These are phyloP conservation scores for Dacryopinax spathularia DNA, from an alignment of 768 basidiomycete species.

Conservation along the genomic window DNA sequence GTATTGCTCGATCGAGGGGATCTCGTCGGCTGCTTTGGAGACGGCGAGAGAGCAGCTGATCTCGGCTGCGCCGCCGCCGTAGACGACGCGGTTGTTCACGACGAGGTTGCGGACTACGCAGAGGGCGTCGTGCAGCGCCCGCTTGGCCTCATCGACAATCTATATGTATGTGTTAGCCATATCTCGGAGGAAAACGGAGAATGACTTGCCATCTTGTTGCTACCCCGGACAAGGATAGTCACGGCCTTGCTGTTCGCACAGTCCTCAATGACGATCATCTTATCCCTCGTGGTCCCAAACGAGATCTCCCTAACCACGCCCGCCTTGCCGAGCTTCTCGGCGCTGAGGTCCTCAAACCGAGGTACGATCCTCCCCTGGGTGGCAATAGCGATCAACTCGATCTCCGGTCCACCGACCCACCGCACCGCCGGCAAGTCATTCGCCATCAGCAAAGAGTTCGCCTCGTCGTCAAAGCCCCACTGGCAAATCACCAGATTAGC, in stretches of 20 bases:
- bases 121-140: constrained; percentile 92
- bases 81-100: constrained; percentile 90
- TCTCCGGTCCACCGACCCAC: constrained; percentile 99
- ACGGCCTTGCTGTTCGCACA: constrained; percentile 94
- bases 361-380: constrained; percentile 97
- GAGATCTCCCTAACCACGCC: constrained; percentile 87
- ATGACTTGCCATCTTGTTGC: constrained; percentile 85
- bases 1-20: constrained; percentile 95
- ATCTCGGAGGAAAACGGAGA: not conserved
- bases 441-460: constrained; percentile 95
- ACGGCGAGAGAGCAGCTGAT: constrained; percentile 92
- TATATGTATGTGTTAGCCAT: constrained; percentile 22
- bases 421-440: constrained; percentile 93
- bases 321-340: constrained; percentile 83
- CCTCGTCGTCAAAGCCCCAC: constrained; percentile 99
- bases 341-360: constrained; percentile 86
- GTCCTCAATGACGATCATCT: constrained; percentile 99
- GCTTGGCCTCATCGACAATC: constrained; percentile 99
- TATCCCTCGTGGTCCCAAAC: constrained; percentile 96
- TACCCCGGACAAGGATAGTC: constrained; percentile 91
- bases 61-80: constrained; percentile 95
- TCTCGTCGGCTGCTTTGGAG: constrained; percentile 90
- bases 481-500: constrained; percentile 99
- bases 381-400: constrained; percentile 98
- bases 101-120: constrained; percentile 94